phyloP scores from a whole-genome alignment of 2,329 filamentous ascomycete genomes.

The Fonsecaea nubica region DNA sequence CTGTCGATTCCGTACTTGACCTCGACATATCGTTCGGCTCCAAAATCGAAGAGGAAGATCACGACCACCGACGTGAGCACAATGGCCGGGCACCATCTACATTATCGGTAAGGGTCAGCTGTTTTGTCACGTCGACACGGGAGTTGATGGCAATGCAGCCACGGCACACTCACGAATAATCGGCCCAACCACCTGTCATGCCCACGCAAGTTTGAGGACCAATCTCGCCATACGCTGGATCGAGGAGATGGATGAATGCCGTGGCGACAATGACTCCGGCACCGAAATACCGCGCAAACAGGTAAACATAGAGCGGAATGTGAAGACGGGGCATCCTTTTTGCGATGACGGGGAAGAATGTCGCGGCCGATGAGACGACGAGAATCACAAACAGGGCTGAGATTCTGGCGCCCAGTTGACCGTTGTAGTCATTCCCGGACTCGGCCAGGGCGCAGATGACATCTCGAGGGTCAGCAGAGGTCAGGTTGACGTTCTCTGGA shows the following conservation, averaged over 20 bases:
- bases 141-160: background rate
- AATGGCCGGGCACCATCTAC: conserved; percentile 59
- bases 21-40: conserved; percentile 59
- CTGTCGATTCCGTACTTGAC: conserved; percentile 52
- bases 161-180: conserved; percentile 25
- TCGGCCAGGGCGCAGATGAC: conserved; percentile 60
- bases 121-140: background rate
- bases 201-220: conserved; percentile 59
- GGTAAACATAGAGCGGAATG: conserved; percentile 53
- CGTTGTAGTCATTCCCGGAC: conserved; percentile 61
- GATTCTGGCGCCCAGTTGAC: conserved; percentile 53
- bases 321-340: conserved; percentile 47
- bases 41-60: conserved; percentile 60
- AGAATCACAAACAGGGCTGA: conserved; percentile 55
- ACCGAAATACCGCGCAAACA: conserved; percentile 57
- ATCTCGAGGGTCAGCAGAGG: conserved; percentile 50
- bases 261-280: conserved; percentile 57
- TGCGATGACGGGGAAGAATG: conserved; percentile 57
- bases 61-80: conserved; percentile 56
- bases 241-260: conserved; percentile 57
- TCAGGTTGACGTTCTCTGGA: conserved; percentile 53
- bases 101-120: background rate
- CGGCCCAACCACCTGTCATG: conserved; percentile 60
- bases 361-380: conserved; percentile 50
- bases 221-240: conserved; percentile 54